These are phyloP conservation scores for Elongisporangium senticosum DNA, from an alignment of 352 stramenopile species.

Conservation along the genomic window DNA sequence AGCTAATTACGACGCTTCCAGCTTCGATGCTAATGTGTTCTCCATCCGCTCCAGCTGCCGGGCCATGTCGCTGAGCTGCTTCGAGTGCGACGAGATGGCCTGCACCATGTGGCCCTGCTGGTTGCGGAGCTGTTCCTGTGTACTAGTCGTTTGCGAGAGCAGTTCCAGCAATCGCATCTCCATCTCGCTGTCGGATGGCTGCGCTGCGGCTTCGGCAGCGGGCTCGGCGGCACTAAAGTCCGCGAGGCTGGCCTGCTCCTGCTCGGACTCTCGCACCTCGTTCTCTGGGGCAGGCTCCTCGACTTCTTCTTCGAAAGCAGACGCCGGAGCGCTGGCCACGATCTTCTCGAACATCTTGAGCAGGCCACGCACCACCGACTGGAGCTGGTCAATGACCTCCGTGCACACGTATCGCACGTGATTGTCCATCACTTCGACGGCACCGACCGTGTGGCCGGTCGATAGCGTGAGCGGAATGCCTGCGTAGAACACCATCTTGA, in stretches of 20 bases:
- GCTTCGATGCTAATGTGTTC: constrained; percentile 31
- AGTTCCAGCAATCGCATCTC: constrained; percentile 43
- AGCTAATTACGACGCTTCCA: constrained; percentile 10
- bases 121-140: constrained; percentile 48
- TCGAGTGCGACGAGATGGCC: constrained; percentile 41
- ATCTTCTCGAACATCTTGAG: constrained; percentile 77
- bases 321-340: constrained; percentile 9
- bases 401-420: constrained; percentile 48
- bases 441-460: constrained; percentile 62
- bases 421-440: constrained; percentile 64
- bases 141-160: constrained; percentile 46
- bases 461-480: constrained; percentile 72
- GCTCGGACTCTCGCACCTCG: not conserved
- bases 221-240: not conserved
- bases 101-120: constrained; percentile 52
- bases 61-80: constrained; percentile 47
- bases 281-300: not conserved
- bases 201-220: not conserved
- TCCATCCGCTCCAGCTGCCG: constrained; percentile 61
- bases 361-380: constrained; percentile 66
- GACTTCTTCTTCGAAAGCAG: not conserved
- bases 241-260: not conserved
- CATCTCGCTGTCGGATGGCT: constrained; percentile 28
- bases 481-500: constrained; percentile 64
- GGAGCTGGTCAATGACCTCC: constrained; percentile 59